Base-by-base conservation (phyloP, 495 filamentous ascomycete genomes). In the Penicillium cosmopolitanum region DNA sequence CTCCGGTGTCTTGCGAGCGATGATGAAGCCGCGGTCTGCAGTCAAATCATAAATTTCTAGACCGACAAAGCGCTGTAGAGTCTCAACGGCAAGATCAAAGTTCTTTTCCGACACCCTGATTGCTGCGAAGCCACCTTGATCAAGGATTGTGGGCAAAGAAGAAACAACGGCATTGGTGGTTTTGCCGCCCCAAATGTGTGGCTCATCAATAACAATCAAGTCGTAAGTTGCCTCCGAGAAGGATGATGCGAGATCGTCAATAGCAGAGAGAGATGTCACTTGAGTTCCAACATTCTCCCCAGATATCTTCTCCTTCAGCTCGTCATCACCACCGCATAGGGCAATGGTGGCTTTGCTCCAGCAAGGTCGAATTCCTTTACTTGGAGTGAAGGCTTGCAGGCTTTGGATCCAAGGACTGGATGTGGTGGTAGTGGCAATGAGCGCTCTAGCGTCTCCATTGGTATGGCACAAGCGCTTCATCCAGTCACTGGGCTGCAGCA, bases 401-500 rank as follows among this genome's bases (percentile, higher is more conserved):
- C 7, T 50, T 19, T 56, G 43, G 23, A 48, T 53, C 57, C 54
- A 61, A 16, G 57, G 28, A 19, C 23, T 57, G 1, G 50, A 44
- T n/a, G 51, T 7, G 13, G 44, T 36, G 2, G 58, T 55, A 23
- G 55, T 65, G 28, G 40, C 23, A 1, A 65, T 46, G n/a, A 64
- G 40, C 0, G 55, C 55, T 15, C 10, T 65, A 5, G 51, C 62
- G 50, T 67, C 58, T 0, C 62, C 65, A 18, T 60, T 46, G 16
- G 65, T 67, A 42, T 65, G 58, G 35, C 65, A 65, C 16, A 67
- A 21, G 13, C 65, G 59, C 36, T 63, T 52, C 19, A 67, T 47
- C 62, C 62, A 65, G 43, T 67, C 65, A 25, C 25, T 23, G 15
- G 64, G 28, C 21, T 56, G 52, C 11, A 65, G 58, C 28, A 42